phyloP scores from a whole-genome alignment of 768 basidiomycete genomes.

The Dioszegia aurantiaca region DNA sequence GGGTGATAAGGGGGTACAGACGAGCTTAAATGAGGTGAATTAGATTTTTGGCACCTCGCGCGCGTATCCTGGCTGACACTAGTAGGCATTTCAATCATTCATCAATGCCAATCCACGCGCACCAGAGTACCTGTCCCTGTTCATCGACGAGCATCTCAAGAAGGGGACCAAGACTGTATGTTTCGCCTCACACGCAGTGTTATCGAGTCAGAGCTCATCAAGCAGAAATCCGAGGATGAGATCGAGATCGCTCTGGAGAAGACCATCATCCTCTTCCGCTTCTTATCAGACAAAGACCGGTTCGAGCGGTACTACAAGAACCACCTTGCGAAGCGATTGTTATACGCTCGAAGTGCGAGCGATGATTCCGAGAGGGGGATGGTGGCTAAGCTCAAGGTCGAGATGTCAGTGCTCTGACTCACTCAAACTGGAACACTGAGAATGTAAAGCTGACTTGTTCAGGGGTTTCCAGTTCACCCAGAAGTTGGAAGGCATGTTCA shows the following conservation, averaged over 20 bases:
- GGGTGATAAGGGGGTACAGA: slow-evolving; percentile 73
- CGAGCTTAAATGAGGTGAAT: slow-evolving; percentile 75
- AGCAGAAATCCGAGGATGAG: slow-evolving; percentile 88
- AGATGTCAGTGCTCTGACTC: slow-evolving; percentile 56
- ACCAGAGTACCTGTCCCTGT: slow-evolving; percentile 91
- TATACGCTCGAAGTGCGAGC: slow-evolving; percentile 80
- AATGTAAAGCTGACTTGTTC: background rate
- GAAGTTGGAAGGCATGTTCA: slow-evolving; percentile 98
- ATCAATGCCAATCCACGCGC: slow-evolving; percentile 82
- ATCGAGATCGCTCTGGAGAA: slow-evolving; percentile 87
- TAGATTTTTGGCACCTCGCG: background rate
- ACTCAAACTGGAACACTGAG: background rate
- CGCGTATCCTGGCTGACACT: background rate
- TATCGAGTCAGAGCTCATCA: background rate
- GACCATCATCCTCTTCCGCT: slow-evolving; percentile 93
- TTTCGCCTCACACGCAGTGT: background rate
- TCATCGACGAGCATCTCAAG: slow-evolving; percentile 93
- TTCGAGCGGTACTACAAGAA: slow-evolving; percentile 98
- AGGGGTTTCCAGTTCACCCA: slow-evolving; percentile 93
- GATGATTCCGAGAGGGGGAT: slow-evolving; percentile 98
- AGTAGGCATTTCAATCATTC: slow-evolving; percentile 85
- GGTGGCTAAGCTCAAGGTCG: slow-evolving; percentile 93
- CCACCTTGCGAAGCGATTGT: slow-evolving; percentile 88
- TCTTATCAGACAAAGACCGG: slow-evolving; percentile 88
- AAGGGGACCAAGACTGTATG: slow-evolving; percentile 86